Evolutionary conservation across 1,139 yeast species (phyloP), one percentile per base, ranked within the genome.

Genomic region (Meyerozyma guilliermondii): DNA sequence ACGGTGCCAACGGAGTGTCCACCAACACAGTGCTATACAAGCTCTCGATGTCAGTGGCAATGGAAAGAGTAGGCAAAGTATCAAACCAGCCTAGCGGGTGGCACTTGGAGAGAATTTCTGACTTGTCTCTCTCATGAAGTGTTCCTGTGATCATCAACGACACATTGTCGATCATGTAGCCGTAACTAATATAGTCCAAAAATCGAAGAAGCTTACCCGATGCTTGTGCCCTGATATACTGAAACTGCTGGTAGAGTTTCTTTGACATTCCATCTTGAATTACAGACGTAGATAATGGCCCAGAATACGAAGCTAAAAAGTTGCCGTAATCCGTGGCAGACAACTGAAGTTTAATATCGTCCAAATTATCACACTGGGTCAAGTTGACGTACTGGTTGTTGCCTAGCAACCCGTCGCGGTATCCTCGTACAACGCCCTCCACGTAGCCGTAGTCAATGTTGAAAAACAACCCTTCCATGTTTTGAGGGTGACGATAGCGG

Each of bases 81-180:
- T 92, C 98, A 60, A 94, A 94, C 96, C 97, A 89, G 36, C 99
- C 99, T 52, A 94, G 73, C 1, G 98, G 98, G 60, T 92, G 96
- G 62, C 97, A 88, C 60, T 96, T 83, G 46, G 81, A 80, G 56
- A 92, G 75, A 45, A 92, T 83, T 57, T 92, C 98, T 39, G 81
- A 69, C 59, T 87, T 80, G 63, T 94, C 96, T 58, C 98, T 80
- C 58, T 91, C 96, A 60, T 94, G 98, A 48, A 92, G 79, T 0
- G 98, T 89, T 30, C 99, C 99, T 1, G 98, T 91, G 56, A 94
- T 91, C 84, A 94, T 86, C 57, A 94, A 74, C 24, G 94, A 87
- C 38, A 92, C 96, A 62, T 94, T 94, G 68, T 94, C 98, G 60
- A 94, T 94, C 99, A 94, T 94, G 68, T 94, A 94, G 10, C 97